Percentiles rank a stretch among this genome's conserved stretches.
These are phyloP conservation scores for Nematocida major DNA, from an alignment of 371 early-diverging fungal genomes.

Conservation along the genomic window DNA sequence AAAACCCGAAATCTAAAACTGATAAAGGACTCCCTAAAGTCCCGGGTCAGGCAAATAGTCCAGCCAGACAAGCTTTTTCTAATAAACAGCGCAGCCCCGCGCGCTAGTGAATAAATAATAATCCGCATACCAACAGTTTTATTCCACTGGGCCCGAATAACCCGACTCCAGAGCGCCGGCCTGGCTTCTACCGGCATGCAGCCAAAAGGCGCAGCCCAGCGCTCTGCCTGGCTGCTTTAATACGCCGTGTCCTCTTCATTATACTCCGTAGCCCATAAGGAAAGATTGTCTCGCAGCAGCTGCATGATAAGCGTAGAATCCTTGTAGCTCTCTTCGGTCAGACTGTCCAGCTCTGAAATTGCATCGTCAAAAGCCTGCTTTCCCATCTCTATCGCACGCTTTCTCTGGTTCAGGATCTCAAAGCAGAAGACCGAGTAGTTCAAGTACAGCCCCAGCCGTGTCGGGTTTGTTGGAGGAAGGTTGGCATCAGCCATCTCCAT, in stretches of 20 bases:
- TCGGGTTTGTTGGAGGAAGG: slow-evolving; percentile 90
- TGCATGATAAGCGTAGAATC: slow-evolving; percentile 99
- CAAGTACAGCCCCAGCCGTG: slow-evolving; percentile 92
- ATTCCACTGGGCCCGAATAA: no score
- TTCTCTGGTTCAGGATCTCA: slow-evolving; percentile 95
- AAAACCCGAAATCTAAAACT: not conserved
- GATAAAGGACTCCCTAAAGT: not conserved
- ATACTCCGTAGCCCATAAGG: slow-evolving; percentile 78
- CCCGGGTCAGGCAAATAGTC: not conserved
- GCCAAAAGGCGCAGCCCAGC: no score
- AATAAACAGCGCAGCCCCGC: not conserved
- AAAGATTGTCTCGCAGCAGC: slow-evolving; percentile 94
- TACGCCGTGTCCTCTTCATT: slow-evolving; percentile 30
- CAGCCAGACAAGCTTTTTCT: slow-evolving; percentile 15
- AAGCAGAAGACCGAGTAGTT: slow-evolving; percentile 99
- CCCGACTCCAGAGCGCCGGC: no score
- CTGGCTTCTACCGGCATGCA: no score
- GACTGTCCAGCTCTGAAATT: slow-evolving; percentile 93
- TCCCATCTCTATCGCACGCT: slow-evolving; percentile 93
- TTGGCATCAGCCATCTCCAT: slow-evolving; percentile 82
- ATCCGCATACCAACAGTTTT: no score
- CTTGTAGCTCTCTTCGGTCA: slow-evolving; percentile 97
- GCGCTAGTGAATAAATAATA: not conserved
- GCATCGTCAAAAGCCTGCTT: slow-evolving; percentile 98
- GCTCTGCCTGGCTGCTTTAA: not conserved